Evolutionary conservation across 192 early-diverging fungal species (phyloP).

Genomic region (Mortierella alpina): DNA sequence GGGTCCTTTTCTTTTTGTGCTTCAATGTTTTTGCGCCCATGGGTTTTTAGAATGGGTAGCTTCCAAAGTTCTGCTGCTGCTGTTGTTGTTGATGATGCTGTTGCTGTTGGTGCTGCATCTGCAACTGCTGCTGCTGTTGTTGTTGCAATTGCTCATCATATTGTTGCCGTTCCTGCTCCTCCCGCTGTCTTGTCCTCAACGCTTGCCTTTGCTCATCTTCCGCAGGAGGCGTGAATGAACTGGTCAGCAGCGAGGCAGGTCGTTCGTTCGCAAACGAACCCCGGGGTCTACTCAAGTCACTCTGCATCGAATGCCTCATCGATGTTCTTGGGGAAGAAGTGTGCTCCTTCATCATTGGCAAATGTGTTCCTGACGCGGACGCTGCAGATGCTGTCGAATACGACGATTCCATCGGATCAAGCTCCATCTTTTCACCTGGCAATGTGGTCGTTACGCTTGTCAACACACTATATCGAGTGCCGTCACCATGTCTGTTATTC

Average conservation of each 20-base stretch:
- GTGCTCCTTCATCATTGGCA: no score
- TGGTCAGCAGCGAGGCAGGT: constrained; percentile 30
- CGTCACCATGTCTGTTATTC: background rate
- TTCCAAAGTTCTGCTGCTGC: constrained; percentile 38
- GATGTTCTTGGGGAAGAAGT: background rate
- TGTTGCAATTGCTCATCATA: constrained; percentile 26
- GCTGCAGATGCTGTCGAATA: background rate
- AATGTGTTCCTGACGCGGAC: background rate
- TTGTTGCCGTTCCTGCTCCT: constrained; percentile 17
- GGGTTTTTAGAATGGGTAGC: constrained; percentile 3
- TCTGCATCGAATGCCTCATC: background rate
- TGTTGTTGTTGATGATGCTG: constrained; percentile 25
- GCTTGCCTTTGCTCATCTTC: constrained; percentile 5
- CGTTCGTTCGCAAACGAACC: constrained; percentile 1
- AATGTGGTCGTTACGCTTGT: constrained; percentile 3
- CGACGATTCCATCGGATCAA: no score
- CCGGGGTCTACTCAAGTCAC: background rate
- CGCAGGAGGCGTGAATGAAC: constrained; percentile 23
- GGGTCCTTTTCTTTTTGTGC: no score
- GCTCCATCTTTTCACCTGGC: constrained; percentile 18
- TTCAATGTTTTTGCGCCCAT: background rate
- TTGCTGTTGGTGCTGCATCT: constrained; percentile 11
- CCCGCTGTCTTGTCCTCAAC: background rate
- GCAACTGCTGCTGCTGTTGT: constrained; percentile 23
- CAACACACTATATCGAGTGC: constrained; percentile 12